A percentile compares a stretch with the other conserved stretches of the same genome.
phyloP scores from a whole-genome alignment of 495 filamentous ascomycete species.

The Cetradonia linearis region DNA sequence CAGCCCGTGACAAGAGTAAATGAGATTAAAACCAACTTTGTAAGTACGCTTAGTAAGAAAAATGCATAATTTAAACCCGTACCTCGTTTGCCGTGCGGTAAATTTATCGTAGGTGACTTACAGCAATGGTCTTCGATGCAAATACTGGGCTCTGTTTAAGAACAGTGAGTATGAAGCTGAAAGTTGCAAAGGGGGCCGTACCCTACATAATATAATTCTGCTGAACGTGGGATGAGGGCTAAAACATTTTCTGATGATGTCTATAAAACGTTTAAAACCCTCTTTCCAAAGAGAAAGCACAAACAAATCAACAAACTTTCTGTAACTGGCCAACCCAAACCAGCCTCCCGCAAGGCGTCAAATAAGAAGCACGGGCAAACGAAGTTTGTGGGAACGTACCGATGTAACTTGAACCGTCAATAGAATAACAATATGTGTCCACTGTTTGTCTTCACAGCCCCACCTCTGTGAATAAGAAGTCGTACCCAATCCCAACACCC shows the following conservation, averaged over 20 bases:
- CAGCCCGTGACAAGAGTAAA: neutral
- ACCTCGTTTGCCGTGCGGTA: neutral
- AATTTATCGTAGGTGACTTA: neutral
- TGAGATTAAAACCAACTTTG: neutral
- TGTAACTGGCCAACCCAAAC: neutral
- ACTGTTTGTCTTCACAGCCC: neutral
- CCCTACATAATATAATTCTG: neutral
- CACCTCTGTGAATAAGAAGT: slow-evolving; percentile 24
- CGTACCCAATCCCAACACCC: slow-evolving; percentile 26
- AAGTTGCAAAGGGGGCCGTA: too few relatives aligned
- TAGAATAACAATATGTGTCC: too few relatives aligned
- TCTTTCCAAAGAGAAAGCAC: neutral
- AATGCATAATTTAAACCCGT: neutral
- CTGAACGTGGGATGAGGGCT: neutral
- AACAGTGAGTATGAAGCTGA: too few relatives aligned
- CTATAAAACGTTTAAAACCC: neutral
- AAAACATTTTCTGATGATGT: neutral
- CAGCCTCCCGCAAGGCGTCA: neutral
- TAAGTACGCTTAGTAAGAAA: neutral
- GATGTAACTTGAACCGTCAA: neutral
- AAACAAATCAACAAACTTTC: neutral
- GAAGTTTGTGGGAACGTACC: neutral
- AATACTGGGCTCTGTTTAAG: too few relatives aligned
- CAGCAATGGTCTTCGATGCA: neutral
- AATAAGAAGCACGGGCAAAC: neutral